Base-by-base conservation (phyloP, 768 basidiomycete species). In the Boletus fagicola region DNA sequence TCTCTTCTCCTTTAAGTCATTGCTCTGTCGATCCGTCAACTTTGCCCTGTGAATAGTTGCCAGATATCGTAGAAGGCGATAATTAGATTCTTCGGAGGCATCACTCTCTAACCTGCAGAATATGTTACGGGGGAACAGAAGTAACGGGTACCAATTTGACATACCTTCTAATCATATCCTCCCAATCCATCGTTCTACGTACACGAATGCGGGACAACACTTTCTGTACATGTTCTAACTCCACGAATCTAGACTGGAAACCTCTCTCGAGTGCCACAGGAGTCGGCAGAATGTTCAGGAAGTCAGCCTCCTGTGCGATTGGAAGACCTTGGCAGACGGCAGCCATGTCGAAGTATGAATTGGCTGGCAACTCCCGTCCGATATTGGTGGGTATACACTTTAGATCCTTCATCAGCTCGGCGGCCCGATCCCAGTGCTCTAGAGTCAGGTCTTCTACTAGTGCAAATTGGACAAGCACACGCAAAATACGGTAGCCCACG, bases 321-420 rank as follows among this genome's bases (percentile, higher is more conserved):
- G 62, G 53, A 24, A 65, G 46, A 26, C 33, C 72, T 8, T 9
- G 18, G 60, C 90, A 97, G 18, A 98, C 77, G 61, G 90, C 83
- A n/a, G 88, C 94, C 58, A 84, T 90, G 10, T 85, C 74, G 66
- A 97, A 94, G 73, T 95, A 96, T 5, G 87, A 75, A 49, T 93
- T 83, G 6, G 70, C 68, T 0, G 95, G 91, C 20, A 69, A 66
- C 61, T 81, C 84, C 76, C 90, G 78, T 10, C 94, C 96, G 11
- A 72, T 73, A 10, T 84, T 82, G 0, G 92, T 93, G 2, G 90
- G 90, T 38, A 94, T 80, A 64, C 88, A 90, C 2, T 83, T 60
- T 20, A 83, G 74, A 3, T 72, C 66, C 51, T 74, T 73, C 33
- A 93, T 71, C 22, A 83, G 68, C 1, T 68, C 65, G 18, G 76